Conservation (phyloP, 2,329 filamentous ascomycete genomes). For the Gaeumannomyces tritici region DNA sequence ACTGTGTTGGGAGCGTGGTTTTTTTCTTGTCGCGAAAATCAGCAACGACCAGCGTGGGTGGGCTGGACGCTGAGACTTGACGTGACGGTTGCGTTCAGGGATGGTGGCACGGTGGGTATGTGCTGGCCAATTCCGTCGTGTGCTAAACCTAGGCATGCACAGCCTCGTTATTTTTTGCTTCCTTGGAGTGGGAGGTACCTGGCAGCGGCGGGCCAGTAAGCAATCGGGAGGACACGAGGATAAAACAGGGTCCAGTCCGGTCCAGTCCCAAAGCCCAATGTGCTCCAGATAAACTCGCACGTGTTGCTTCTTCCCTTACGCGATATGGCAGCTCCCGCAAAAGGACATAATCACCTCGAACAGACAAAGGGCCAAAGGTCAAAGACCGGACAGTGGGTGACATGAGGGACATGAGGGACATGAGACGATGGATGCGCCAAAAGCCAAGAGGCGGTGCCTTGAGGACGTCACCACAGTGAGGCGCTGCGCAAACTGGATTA, state of each 20-base stretch:
- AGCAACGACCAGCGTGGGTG: neutral
- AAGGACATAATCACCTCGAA: neutral
- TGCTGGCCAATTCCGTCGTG: neutral
- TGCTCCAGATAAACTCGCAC: neutral
- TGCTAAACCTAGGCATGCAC: neutral
- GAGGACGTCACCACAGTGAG: neutral
- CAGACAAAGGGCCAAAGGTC: too few species aligned
- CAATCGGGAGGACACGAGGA: neutral
- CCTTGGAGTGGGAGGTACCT: neutral
- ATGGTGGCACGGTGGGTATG: too few species aligned
- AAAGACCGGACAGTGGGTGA: too few species aligned
- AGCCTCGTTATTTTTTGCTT: neutral
- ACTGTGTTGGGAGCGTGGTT: neutral
- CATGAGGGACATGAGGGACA: too few species aligned
- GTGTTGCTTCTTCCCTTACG: too few species aligned
- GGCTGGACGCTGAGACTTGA: neutral
- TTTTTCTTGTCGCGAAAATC: neutral
- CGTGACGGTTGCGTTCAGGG: neutral
- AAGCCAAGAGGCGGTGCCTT: neutral
- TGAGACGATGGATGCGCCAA: too few species aligned
- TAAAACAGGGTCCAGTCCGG: neutral
- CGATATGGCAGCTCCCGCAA: neutral
- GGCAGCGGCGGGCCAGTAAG: neutral
- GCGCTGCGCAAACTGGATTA: neutral
- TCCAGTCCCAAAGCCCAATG: neutral